Base-by-base conservation (phyloP, 2,329 filamentous ascomycete species). In the Bipolaris bicolor region DNA sequence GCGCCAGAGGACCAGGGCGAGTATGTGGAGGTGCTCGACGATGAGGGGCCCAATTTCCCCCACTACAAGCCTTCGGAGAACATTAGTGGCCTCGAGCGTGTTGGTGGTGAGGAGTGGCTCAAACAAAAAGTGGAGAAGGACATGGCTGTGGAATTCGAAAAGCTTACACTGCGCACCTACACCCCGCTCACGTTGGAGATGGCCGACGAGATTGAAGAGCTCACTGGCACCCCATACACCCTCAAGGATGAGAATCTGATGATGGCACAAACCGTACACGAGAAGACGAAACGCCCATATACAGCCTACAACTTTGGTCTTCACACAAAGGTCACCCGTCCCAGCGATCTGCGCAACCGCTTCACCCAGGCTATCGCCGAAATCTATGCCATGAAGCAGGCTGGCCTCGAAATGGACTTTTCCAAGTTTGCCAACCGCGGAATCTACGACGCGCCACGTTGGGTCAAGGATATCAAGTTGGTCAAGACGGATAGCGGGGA, bases 361-460 rank as follows among this genome's bases (percentile, higher is more conserved):
- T 78, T 88, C 39, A 83, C 84, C 60, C 81, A 84, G 59, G 81
- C 85, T 3, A 76, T 84, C 10, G 81, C 87, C 5, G 86, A 89
- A 67, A 73, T 85, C 4, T 80, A 82, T 58, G 73, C 83, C 3
- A 71, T 86, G 24, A 67, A 68, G 50, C 60, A 75, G 37, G 65
- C 70, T 5, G 67, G 66, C 16, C 47, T 69, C 29, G 57, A 68
- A 24, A 49, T 74, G 49, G 68, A 72, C 45, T 45, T 74, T 2
- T 62, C 69, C 16, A 65, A 64, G 29, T 61, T 64, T 37, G 58
- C 68, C 40, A 69, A 72, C 43, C 66, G 65, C 26, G 72, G 70
- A n/a, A 58, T 70, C 18, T 71, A 72, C 49, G 60, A 65, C 10
- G 52, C 58, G 9, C 72, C 71, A 3, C 49, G 50, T 7, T 75